Evolutionary conservation across 1,139 yeast genomes (phyloP).

Genomic region (Blastobotrys malaysiensis): DNA sequence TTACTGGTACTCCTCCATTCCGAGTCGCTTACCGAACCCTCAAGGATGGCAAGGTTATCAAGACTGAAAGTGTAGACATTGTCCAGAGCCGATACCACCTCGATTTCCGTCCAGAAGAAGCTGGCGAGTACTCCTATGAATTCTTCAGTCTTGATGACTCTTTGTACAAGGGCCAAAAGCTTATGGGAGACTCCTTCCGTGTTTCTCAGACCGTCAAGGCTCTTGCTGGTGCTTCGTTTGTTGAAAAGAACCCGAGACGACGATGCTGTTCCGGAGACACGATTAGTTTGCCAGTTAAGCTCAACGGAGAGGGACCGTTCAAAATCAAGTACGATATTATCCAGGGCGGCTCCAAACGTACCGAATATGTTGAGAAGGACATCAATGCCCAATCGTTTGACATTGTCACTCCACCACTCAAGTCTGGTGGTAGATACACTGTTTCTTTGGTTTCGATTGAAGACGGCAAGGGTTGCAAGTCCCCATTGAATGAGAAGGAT

Average conservation of each 20-base stretch:
- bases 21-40: constrained; percentile 55
- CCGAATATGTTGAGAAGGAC: constrained; percentile 40
- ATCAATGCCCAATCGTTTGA: constrained; percentile 38
- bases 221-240: constrained; percentile 37
- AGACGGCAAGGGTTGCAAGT: constrained; percentile 72
- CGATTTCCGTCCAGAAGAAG: constrained; percentile 68
- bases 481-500: constrained; percentile 55
- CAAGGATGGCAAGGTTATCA: constrained; percentile 26
- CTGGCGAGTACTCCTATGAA: constrained; percentile 73
- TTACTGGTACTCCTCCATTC: constrained; percentile 81
- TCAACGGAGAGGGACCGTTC: constrained; percentile 79
- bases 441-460: constrained; percentile 57
- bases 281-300: constrained; percentile 47
- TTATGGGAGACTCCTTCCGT: constrained; percentile 27
- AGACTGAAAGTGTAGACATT: constrained; percentile 24
- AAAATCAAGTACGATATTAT: constrained; percentile 62
- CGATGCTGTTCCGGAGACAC: constrained; percentile 43
- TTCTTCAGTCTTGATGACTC: constrained; percentile 44
- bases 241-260: constrained; percentile 18
- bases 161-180: constrained; percentile 29
- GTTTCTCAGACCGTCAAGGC: constrained; percentile 34
- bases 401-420: constrained; percentile 50
- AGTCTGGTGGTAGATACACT: constrained; percentile 64
- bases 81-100: constrained; percentile 45
- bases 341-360: constrained; percentile 39